Percentiles rank a stretch among this genome's conserved stretches.
These are phyloP conservation scores for Hypomontagnella monticulosa DNA, from an alignment of 495 filamentous ascomycete genomes.

Conservation along the genomic window DNA sequence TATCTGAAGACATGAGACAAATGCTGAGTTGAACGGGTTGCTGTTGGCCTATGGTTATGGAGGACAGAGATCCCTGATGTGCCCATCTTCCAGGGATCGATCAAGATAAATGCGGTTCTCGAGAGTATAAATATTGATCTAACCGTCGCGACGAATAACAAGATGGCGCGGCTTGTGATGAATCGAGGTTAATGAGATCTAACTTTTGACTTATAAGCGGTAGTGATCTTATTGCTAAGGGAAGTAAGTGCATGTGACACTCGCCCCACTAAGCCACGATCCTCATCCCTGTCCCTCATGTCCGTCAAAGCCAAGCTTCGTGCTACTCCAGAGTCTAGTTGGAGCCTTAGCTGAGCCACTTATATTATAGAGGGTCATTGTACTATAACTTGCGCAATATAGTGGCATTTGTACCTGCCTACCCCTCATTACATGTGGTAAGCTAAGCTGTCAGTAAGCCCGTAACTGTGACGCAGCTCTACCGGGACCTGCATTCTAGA, in stretches of 20 bases:
- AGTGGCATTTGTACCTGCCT: background rate
- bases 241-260: conserved; percentile 38
- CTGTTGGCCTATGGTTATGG: conserved; percentile 21
- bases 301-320: background rate
- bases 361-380: too few species aligned
- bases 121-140: too few species aligned
- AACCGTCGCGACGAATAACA: background rate
- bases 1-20: conserved; percentile 40
- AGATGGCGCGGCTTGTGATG: background rate
- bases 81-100: conserved; percentile 31
- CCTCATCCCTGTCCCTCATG: conserved; percentile 26
- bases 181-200: conserved; percentile 11
- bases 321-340: background rate
- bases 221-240: conserved; percentile 12
- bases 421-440: background rate
- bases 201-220: conserved; percentile 24
- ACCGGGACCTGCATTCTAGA: conserved; percentile 29
- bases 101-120: background rate
- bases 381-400: too few species aligned
- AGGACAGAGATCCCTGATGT: conserved; percentile 20
- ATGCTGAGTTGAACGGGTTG: conserved; percentile 18
- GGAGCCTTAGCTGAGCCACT: conserved; percentile 25
- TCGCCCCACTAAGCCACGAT: conserved; percentile 16
- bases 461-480: conserved; percentile 31
- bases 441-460: too few species aligned